Percentiles rank a stretch among this genome's conserved stretches.
phyloP scores from a whole-genome alignment of 352 stramenopile genomes.

The Phytophthora chlamydospora region DNA sequence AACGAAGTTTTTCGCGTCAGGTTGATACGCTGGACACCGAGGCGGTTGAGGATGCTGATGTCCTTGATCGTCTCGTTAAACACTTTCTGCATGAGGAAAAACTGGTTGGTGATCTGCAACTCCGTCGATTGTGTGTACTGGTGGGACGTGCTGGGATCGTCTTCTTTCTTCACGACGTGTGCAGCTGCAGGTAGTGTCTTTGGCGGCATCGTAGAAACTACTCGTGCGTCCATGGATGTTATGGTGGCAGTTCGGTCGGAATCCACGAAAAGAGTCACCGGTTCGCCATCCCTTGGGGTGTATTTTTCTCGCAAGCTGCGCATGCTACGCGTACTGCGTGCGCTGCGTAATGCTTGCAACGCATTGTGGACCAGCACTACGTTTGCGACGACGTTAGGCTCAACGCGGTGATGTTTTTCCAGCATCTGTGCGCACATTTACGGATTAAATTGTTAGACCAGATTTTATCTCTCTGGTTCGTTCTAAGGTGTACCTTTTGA shows the following conservation, averaged over 20 bases:
- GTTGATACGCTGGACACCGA: slow-evolving; percentile 39
- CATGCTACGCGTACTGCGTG: background rate
- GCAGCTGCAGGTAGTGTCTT: no score
- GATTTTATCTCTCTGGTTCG: no score
- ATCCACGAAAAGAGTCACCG: background rate
- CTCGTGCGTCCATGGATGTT: background rate
- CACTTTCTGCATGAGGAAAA: slow-evolving; percentile 52
- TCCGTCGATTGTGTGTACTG: slow-evolving; percentile 24
- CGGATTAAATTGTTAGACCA: background rate
- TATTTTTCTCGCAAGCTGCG: background rate
- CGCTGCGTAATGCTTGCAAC: slow-evolving; percentile 11
- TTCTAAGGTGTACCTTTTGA: no score
- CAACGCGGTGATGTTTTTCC: slow-evolving; percentile 12
- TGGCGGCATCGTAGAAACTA: no score
- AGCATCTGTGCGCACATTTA: background rate
- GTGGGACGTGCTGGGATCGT: background rate
- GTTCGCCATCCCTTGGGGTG: background rate
- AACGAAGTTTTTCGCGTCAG: slow-evolving; percentile 2
- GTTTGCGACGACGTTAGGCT: background rate
- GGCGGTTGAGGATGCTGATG: slow-evolving; percentile 45
- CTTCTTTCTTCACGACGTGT: background rate
- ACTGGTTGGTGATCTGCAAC: slow-evolving; percentile 50
- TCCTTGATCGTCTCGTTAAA: slow-evolving; percentile 54
- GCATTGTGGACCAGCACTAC: slow-evolving; percentile 5
- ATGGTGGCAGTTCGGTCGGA: background rate